Base-by-base conservation (phyloP, 164 flowering plant genomes). In the Buxus sempervirens region DNA sequence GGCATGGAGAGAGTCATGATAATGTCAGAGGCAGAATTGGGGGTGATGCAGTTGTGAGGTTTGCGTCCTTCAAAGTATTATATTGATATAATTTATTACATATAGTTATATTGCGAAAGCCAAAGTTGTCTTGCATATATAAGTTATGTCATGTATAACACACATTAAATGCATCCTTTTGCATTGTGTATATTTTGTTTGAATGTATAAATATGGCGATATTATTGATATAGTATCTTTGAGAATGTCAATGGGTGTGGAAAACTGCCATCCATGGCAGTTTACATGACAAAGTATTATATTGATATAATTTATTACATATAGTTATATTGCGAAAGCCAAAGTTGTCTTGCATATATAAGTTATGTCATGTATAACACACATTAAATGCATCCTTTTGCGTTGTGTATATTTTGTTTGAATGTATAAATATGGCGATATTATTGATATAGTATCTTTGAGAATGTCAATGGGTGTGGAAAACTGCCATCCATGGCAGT, bases 1-100 rank as follows among this genome's bases (percentile, higher is more conserved):
- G 99, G 77, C 99, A 95, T 82, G 99, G 99, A 74, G 93, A 95
- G 82, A 95, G 99, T 86, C 80, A 78, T 57, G 86, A 90, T 71
- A 95, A 95, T 81, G 99, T 95, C 60, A 89, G 97, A 82, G 97
- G 94, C 68, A 85, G 99, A 84, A 90, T 92, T 77, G 99, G 99
- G 10, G 97, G 99, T 68, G 99, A 95, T 73, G 77, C 87, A 51
- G 88, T 77, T 41, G 32, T 90, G 60, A 95, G 99, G 99, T 95
- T 73, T 67, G 28, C 23, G 20, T 70, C 48, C 59, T 72, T 56
- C 16, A 24, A n/a, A 1, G 51, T n/a, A 19, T 63, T 59, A 22
- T 12, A 13, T 28, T 24, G 21, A 12, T 19, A 21, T 24, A 24
- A 63, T 63, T 45, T 63, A 8, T 21, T 10, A 23, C 14, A 21